Evolutionary conservation across 495 filamentous ascomycete species (phyloP).

Genomic region (Penicillium psychrofluorescens): DNA sequence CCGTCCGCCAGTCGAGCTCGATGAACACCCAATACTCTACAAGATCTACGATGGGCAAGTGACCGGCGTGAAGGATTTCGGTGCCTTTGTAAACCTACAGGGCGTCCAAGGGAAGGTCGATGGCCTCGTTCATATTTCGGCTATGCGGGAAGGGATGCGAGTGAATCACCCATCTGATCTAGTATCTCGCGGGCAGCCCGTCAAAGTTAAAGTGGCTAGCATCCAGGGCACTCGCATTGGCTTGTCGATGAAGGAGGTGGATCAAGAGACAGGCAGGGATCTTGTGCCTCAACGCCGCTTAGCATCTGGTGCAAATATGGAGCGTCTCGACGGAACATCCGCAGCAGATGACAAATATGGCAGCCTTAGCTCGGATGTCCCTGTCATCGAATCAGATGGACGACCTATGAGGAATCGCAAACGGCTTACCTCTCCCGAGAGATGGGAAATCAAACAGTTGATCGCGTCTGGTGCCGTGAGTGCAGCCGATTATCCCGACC

Average conservation of each 20-base stretch:
- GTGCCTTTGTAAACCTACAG: slow-evolving; percentile 87
- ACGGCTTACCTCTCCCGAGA: slow-evolving; percentile 88
- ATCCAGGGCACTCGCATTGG: slow-evolving; percentile 75
- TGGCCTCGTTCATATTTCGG: slow-evolving; percentile 92
- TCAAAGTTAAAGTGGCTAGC: slow-evolving; percentile 90
- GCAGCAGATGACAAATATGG: slow-evolving; percentile 47
- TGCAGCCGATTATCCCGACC: slow-evolving; percentile 85
- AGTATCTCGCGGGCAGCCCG: slow-evolving; percentile 68
- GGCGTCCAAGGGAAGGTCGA: slow-evolving; percentile 84
- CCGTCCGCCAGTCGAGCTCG: slow-evolving; percentile 68
- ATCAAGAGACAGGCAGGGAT: slow-evolving; percentile 83
- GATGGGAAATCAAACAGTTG: slow-evolving; percentile 95
- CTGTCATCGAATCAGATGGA: slow-evolving; percentile 57
- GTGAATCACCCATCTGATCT: slow-evolving; percentile 91
- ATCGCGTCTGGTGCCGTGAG: slow-evolving; percentile 92
- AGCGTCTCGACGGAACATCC: slow-evolving; percentile 55
- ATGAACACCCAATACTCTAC: slow-evolving; percentile 72
- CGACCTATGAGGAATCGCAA: slow-evolving; percentile 61
- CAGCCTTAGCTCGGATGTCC: slow-evolving; percentile 48
- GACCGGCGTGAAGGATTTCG: slow-evolving; percentile 90
- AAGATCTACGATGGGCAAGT: slow-evolving; percentile 89
- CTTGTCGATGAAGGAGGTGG: slow-evolving; percentile 94
- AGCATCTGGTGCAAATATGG: slow-evolving; percentile 88
- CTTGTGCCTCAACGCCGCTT: slow-evolving; percentile 73
- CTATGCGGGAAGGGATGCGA: slow-evolving; percentile 78